Conservation (phyloP, 768 basidiomycete genomes). For the Clitopilus hobsonii region DNA sequence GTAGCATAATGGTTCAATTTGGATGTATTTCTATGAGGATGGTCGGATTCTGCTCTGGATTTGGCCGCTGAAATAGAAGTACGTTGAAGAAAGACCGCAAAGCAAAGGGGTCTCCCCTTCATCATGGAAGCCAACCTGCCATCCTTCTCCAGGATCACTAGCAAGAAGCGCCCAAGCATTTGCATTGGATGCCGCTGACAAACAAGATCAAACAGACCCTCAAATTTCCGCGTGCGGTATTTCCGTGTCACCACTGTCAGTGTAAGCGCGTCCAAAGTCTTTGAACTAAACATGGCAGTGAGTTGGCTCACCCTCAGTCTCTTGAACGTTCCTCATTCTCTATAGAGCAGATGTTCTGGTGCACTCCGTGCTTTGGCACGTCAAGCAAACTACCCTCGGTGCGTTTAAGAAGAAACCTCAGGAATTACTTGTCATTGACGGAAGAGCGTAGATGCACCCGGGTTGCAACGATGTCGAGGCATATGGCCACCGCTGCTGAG, state of each 20-base stretch:
- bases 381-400: conserved; percentile 32
- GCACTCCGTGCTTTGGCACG: conserved; percentile 39
- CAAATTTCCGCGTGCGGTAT: conserved; percentile 26
- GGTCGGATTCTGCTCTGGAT: too few species aligned
- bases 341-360: conserved; percentile 40
- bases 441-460: conserved; percentile 27
- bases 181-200: conserved; percentile 12
- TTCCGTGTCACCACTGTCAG: background rate
- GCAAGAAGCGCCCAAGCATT: background rate
- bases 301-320: conserved; percentile 13
- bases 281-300: conserved; percentile 33
- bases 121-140: too few species aligned
- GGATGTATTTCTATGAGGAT: too few species aligned
- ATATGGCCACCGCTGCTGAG: conserved; percentile 48
- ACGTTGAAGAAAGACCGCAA: too few species aligned
- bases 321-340: background rate
- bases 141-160: background rate
- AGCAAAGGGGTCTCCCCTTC: too few species aligned
- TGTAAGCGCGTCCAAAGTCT: background rate
- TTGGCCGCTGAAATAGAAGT: too few species aligned
- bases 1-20: background rate
- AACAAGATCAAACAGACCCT: conserved; percentile 27
- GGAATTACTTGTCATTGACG: conserved; percentile 7
- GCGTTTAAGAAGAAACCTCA: conserved; percentile 8
- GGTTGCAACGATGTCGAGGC: conserved; percentile 40